phyloP scores from a whole-genome alignment of 2,329 filamentous ascomycete genomes.

The Phaeoacremonium minimum region DNA sequence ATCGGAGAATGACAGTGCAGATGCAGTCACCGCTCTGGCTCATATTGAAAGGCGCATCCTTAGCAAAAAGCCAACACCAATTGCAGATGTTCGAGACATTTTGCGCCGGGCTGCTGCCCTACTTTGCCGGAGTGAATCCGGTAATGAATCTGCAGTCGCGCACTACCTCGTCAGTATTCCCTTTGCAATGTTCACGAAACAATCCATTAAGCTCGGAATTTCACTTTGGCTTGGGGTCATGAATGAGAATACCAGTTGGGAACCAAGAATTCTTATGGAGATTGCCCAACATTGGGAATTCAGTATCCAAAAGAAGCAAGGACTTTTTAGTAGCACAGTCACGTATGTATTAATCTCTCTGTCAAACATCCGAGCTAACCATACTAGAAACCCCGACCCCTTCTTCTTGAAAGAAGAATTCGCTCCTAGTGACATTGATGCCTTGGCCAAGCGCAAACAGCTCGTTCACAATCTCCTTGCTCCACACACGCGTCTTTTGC shows the following conservation, averaged over 20 bases:
- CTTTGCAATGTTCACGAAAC: slow-evolving; percentile 88
- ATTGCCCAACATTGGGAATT: slow-evolving; percentile 89
- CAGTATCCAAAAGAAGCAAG: slow-evolving; percentile 71
- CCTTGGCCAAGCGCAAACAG: slow-evolving; percentile 71
- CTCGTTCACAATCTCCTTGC: slow-evolving; percentile 76
- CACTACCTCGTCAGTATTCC: slow-evolving; percentile 90
- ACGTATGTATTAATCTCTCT: slow-evolving; percentile 38
- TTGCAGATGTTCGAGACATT: slow-evolving; percentile 74
- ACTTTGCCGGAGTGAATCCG: slow-evolving; percentile 67
- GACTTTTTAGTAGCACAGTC: slow-evolving; percentile 74
- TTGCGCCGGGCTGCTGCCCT: slow-evolving; percentile 81
- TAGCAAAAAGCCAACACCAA: slow-evolving; percentile 64
- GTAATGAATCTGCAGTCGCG: slow-evolving; percentile 73
- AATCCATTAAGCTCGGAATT: slow-evolving; percentile 91
- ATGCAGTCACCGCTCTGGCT: slow-evolving; percentile 61
- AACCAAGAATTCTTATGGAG: slow-evolving; percentile 79
- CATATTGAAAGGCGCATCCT: slow-evolving; percentile 69
- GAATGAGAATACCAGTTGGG: slow-evolving; percentile 87
- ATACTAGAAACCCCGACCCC: slow-evolving; percentile 67
- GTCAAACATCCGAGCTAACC: slow-evolving; percentile 20
- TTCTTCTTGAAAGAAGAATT: slow-evolving; percentile 92
- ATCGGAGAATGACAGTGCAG: slow-evolving; percentile 49
- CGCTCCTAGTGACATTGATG: slow-evolving; percentile 78
- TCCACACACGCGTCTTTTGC: slow-evolving; percentile 79
- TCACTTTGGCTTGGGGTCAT: slow-evolving; percentile 96